A percentile compares a stretch with the other conserved stretches of the same genome.
phyloP scores from a whole-genome alignment of 78 protist genomes.

The Anaeramoeba flamelloides region DNA sequence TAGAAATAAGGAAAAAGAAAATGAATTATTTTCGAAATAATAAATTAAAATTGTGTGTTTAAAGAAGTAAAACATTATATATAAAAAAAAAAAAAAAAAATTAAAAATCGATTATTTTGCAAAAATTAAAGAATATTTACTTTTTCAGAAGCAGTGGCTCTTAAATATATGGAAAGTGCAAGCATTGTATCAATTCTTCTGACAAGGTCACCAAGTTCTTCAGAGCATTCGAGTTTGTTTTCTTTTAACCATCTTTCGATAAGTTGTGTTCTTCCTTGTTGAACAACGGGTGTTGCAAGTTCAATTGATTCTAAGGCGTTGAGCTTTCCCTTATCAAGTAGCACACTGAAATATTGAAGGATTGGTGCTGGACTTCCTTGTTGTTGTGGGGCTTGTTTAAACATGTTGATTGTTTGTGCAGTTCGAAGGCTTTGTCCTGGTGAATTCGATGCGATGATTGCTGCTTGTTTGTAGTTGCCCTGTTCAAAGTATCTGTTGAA shows the following conservation, averaged over 20 bases:
- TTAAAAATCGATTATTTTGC: too few relatives aligned
- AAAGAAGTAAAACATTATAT: too few relatives aligned
- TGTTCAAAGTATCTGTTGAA: slow-evolving; percentile 50
- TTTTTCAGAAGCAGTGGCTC: slow-evolving; percentile 52
- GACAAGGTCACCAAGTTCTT: slow-evolving; percentile 88
- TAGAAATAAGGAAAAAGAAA: too few relatives aligned
- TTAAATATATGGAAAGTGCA: slow-evolving; percentile 75
- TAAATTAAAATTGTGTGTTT: too few relatives aligned
- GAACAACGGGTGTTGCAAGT: slow-evolving; percentile 74
- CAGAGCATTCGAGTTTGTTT: slow-evolving; percentile 86
- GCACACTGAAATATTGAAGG: slow-evolving; percentile 73
- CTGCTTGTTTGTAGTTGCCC: slow-evolving; percentile 68
- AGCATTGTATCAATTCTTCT: slow-evolving; percentile 37
- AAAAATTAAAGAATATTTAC: too few relatives aligned
- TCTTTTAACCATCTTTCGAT: slow-evolving; percentile 81
- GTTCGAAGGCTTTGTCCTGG: slow-evolving; percentile 67
- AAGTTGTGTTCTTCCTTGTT: slow-evolving; percentile 55
- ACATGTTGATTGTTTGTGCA: slow-evolving; percentile 61
- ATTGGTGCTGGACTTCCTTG: slow-evolving; percentile 51
- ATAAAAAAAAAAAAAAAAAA: too few relatives aligned
- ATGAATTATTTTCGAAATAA: too few relatives aligned
- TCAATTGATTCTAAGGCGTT: slow-evolving; percentile 81
- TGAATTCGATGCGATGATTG: slow-evolving; percentile 66
- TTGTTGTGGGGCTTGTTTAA: slow-evolving; percentile 49
- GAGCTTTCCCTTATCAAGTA: slow-evolving; percentile 74